Conservation (phyloP, 306 rosid genomes). For the Prunus mongolica region DNA sequence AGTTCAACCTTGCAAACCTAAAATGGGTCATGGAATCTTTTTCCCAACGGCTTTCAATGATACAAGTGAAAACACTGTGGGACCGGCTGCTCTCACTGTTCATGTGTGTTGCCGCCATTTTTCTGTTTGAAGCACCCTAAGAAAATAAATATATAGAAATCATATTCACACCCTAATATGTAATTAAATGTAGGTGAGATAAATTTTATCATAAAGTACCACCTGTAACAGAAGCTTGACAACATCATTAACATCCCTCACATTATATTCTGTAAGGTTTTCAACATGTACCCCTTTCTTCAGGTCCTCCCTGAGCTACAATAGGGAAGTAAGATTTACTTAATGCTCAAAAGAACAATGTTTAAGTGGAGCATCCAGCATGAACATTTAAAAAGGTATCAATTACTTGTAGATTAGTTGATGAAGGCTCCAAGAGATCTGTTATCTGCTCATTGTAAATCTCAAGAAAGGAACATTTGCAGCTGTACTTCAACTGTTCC, state of each 20-base stretch:
- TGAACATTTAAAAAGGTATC: conserved; percentile 18
- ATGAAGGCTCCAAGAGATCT: conserved; percentile 92
- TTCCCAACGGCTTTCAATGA: conserved; percentile 89
- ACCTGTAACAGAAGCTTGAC: conserved; percentile 88
- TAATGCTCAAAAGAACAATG: neutral
- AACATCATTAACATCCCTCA: conserved; percentile 71
- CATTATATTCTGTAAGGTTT: conserved; percentile 73
- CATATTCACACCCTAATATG: conserved; percentile 17
- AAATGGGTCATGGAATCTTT: conserved; percentile 80
- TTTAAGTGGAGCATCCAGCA: conserved; percentile 13
- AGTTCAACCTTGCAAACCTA: conserved; percentile 91
- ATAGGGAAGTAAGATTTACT: conserved; percentile 13
- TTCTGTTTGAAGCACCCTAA: conserved; percentile 89
- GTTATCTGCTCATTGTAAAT: conserved; percentile 95
- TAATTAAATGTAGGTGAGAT: conserved; percentile 10
- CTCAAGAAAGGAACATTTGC: conserved; percentile 94
- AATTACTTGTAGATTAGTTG: conserved; percentile 84
- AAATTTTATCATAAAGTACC: conserved; percentile 8
- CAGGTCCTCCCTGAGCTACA: conserved; percentile 94
- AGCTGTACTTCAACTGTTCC: conserved; percentile 70
- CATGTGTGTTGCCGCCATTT: conserved; percentile 94
- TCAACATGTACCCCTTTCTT: conserved; percentile 97
- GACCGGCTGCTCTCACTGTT: conserved; percentile 93
- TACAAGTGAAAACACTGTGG: conserved; percentile 96
- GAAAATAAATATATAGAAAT: conserved; percentile 20